These are phyloP conservation scores for Emericellopsis atlantica DNA, from an alignment of 2,329 filamentous ascomycete species.

Conservation along the genomic window DNA sequence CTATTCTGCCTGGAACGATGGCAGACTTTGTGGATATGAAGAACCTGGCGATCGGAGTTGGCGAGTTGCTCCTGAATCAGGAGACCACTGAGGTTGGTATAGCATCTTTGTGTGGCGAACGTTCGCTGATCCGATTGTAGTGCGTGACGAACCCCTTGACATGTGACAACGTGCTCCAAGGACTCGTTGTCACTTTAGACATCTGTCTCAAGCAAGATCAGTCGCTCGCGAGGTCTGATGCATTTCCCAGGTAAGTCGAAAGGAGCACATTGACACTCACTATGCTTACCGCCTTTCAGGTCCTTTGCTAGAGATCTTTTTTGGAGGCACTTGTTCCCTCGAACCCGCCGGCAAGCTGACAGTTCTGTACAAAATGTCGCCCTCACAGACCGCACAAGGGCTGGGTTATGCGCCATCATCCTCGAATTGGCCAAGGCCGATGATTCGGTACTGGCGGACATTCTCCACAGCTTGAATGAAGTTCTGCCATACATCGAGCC, in stretches of 20 bases:
- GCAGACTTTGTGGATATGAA: not conserved
- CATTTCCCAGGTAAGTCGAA: slow-evolving; percentile 13
- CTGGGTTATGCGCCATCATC: slow-evolving; percentile 16
- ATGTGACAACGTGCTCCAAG: slow-evolving; percentile 13
- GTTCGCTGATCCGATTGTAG: no score
- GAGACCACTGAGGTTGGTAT: slow-evolving; percentile 24
- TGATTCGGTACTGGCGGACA: slow-evolving; percentile 28
- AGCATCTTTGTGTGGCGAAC: not conserved
- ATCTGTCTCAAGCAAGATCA: slow-evolving; percentile 16
- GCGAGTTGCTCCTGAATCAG: slow-evolving; percentile 21
- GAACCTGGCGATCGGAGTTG: slow-evolving; percentile 5
- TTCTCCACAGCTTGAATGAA: slow-evolving; percentile 29
- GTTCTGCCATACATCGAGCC: slow-evolving; percentile 19
- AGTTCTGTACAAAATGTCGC: slow-evolving; percentile 20
- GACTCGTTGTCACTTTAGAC: slow-evolving; percentile 15
- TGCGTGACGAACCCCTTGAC: slow-evolving; percentile 1
- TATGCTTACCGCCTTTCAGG: slow-evolving; percentile 7
- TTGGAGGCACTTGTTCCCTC: slow-evolving; percentile 54
- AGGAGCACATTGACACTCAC: not conserved
- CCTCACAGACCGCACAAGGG: not conserved
- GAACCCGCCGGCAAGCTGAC: slow-evolving; percentile 17
- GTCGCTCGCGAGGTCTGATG: slow-evolving; percentile 6
- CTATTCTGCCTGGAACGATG: not conserved
- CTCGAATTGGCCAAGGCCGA: slow-evolving; percentile 41
- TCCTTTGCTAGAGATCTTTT: slow-evolving; percentile 33